These are phyloP conservation scores for Proteromonas lacertae DNA, from an alignment of 352 stramenopile genomes.

Conservation along the genomic window DNA sequence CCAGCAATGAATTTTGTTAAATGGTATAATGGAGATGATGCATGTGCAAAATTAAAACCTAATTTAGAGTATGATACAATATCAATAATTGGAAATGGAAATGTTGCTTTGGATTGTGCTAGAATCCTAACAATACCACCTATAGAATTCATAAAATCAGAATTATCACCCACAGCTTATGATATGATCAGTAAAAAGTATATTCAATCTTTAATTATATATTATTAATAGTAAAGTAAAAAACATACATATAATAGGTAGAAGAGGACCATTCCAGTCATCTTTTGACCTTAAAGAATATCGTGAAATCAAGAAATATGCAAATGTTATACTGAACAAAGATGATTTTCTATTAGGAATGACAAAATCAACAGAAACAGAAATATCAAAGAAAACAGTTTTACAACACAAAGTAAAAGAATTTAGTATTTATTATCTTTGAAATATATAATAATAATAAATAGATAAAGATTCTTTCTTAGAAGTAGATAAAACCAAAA, in stretches of 20 bases:
- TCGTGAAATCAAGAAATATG: conserved; percentile 39
- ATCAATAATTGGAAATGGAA: conserved; percentile 82
- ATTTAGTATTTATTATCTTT: too few species aligned
- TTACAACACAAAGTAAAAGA: too few species aligned
- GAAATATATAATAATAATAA: conserved; percentile 26
- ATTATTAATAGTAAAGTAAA: conserved; percentile 20
- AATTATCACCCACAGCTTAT: conserved; percentile 56
- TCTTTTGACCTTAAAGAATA: conserved; percentile 91
- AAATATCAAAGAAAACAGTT: too few species aligned
- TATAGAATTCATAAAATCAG: conserved; percentile 36
- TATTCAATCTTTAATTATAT: conserved; percentile 34
- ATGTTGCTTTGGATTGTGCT: conserved; percentile 82
- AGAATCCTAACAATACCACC: conserved; percentile 55
- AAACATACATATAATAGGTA: conserved; percentile 49
- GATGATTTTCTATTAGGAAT: too few species aligned
- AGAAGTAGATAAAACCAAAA: neutral
- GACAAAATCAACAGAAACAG: too few species aligned
- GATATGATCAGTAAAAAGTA: too few species aligned
- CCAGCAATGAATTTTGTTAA: conserved; percentile 69
- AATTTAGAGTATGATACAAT: conserved; percentile 18
- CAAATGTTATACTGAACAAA: conserved; percentile 22
- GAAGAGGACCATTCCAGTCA: conserved; percentile 63
- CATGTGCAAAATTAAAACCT: conserved; percentile 39
- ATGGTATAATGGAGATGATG: conserved; percentile 93
- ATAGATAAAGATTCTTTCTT: conserved; percentile 16